Base-by-base conservation (phyloP, 2,329 filamentous ascomycete species). In the Exophiala sideris region DNA sequence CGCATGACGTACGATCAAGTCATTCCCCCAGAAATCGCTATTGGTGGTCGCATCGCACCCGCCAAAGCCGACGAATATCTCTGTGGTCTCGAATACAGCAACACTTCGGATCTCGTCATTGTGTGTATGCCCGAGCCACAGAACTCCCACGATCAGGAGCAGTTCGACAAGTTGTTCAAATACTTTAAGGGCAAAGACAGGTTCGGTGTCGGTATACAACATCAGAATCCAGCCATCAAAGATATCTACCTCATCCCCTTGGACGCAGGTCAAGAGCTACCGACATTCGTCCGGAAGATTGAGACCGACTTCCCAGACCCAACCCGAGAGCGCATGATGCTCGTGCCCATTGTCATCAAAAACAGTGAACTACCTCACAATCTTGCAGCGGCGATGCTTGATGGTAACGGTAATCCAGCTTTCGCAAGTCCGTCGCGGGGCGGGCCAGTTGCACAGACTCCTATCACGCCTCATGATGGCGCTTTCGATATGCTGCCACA, bases 171-270 rank as follows among this genome's bases (percentile, higher is more conserved):
- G 14, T 77, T 97, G n/a, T 89, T 91, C 65, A 81, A 91, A 48
- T 97, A 99, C 72, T 97, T 99, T 67, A 77, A 84, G 39, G 80
- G 79, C 47, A 89, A 92, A 66, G 82, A 88, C 60, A 82, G 91
- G 33, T 99, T 95, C 68, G 92, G 91, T 16, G 92, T 97, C 1
- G 80, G 96, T 5, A 86, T 86, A 11, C 88, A 92, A 66, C 87
- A 88, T 68, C 81, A 82, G 1, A 73, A 85, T 29, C 81, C 84
- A 16, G 86, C 90, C 56, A 87, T 96, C 45, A 86, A 91, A 56
- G 92, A 97, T 67, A 89, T 91, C 1, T 97, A 97, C 69, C 81
- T 97, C 32, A 86, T 96, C 8, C 92, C 94, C 0, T 83, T 97
- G 3, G 83, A 90, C 32, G 80, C 85, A 4, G 90, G 89, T 21